phyloP scores from a whole-genome alignment of 768 basidiomycete species.

The Suillus spraguei region DNA sequence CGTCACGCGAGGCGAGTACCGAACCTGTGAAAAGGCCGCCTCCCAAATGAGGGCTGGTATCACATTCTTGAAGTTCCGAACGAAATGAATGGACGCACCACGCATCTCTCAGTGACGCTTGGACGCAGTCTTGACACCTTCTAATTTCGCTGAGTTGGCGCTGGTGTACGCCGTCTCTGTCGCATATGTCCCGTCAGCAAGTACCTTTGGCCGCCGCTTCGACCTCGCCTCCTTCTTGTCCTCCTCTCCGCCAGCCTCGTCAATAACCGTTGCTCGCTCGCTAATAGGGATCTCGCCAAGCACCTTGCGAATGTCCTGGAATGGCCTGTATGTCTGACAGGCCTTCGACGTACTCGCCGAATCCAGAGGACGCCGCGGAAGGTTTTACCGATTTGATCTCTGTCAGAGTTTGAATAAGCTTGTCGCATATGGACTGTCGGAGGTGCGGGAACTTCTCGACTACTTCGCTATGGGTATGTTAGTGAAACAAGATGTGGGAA shows the following conservation, averaged over 20 bases:
- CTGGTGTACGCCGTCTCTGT: conserved; percentile 90
- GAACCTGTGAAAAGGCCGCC: conserved; percentile 98
- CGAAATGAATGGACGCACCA: conserved; percentile 7
- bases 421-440: conserved; percentile 80
- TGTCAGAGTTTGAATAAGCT: conserved; percentile 73
- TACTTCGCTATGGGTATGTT: conserved; percentile 64
- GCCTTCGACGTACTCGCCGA: conserved; percentile 38
- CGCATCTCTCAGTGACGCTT: conserved; percentile 86
- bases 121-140: conserved; percentile 81
- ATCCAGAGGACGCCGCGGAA: conserved; percentile 98
- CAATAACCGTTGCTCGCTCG: conserved; percentile 77
- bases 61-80: background rate
- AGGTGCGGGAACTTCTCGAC: conserved; percentile 96
- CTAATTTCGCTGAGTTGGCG: conserved; percentile 60
- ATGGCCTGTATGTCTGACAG: conserved; percentile 65
- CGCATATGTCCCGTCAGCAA: conserved; percentile 97
- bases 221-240: conserved; percentile 35
- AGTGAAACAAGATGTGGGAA: background rate
- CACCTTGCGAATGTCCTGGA: background rate
- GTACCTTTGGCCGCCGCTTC: conserved; percentile 75
- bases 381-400: conserved; percentile 93
- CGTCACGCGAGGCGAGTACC: conserved; percentile 87
- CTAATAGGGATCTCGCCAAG: background rate
- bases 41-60: conserved; percentile 78
- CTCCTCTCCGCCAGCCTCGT: conserved; percentile 65